These are phyloP conservation scores for Arachnomyces sp. DNA, from an alignment of 2,329 filamentous ascomycete species.

Conservation along the genomic window DNA sequence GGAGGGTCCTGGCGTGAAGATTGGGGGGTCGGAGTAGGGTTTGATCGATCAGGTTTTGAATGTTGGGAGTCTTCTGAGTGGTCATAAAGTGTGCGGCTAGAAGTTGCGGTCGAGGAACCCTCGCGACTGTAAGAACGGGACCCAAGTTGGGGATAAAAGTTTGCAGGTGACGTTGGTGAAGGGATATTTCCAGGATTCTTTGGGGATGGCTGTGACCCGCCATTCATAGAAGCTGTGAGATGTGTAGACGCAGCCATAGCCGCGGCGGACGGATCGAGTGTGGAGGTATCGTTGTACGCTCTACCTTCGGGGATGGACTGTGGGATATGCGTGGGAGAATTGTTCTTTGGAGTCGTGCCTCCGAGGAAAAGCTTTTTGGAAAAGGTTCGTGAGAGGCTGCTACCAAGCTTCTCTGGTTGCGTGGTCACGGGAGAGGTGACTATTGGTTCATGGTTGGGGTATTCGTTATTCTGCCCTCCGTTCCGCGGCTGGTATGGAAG, in stretches of 20 bases:
- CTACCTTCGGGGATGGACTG: slow-evolving; percentile 57
- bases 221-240: slow-evolving; percentile 51
- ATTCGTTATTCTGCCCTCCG: slow-evolving; percentile 21
- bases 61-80: slow-evolving; percentile 30
- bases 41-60: slow-evolving; percentile 25
- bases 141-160: slow-evolving; percentile 32
- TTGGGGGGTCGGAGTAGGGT: slow-evolving; percentile 22
- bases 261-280: slow-evolving; percentile 60
- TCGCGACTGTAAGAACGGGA: slow-evolving; percentile 37
- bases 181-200: slow-evolving; percentile 26
- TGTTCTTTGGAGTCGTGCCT: slow-evolving; percentile 63
- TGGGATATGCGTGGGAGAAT: slow-evolving; percentile 64
- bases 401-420: slow-evolving; percentile 35
- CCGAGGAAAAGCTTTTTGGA: slow-evolving; percentile 65
- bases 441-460: slow-evolving; percentile 29
- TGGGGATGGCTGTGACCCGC: slow-evolving; percentile 46
- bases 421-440: slow-evolving; percentile 25
- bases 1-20: slow-evolving; percentile 25
- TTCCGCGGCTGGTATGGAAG: slow-evolving; percentile 51
- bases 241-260: slow-evolving; percentile 63
- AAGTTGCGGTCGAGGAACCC: slow-evolving; percentile 12
- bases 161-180: slow-evolving; percentile 37
- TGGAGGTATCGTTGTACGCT: slow-evolving; percentile 42
- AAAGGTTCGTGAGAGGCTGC: slow-evolving; percentile 60
- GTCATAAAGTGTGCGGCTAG: slow-evolving; percentile 27